Conservation (phyloP, 208 protist genomes). For the Willaertia magna region DNA sequence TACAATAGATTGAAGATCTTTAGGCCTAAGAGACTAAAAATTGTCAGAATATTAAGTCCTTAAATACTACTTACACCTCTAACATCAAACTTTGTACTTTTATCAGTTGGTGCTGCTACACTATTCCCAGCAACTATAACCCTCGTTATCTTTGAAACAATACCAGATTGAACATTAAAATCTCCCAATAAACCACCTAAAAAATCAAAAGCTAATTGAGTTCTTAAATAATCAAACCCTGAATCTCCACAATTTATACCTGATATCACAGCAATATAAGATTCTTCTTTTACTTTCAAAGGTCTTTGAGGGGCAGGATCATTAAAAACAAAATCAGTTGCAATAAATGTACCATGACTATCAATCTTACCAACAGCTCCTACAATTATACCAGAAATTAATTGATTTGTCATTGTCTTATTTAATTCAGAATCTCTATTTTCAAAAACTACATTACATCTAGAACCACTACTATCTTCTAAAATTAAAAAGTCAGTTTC, state of each 20-base stretch:
- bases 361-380: not conserved
- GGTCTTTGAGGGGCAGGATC: not conserved
- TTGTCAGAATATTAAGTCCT: conserved; percentile 62
- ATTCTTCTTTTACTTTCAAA: not conserved
- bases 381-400: not conserved
- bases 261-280: not conserved
- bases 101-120: not conserved
- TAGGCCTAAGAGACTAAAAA: conserved; percentile 39
- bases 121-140: conserved; percentile 4
- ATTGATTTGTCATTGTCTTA: not conserved
- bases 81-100: conserved; percentile 31
- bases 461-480: not conserved
- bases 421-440: conserved; percentile 30
- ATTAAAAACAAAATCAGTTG: not conserved
- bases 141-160: not conserved
- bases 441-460: not conserved
- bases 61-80: conserved; percentile 61
- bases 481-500: conserved; percentile 16
- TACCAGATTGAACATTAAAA: not conserved
- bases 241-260: not conserved
- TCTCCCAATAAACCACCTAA: not conserved
- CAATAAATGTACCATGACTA: not conserved
- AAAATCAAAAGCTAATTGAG: not conserved
- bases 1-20: conserved; percentile 39
- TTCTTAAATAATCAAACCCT: not conserved